Conservation (phyloP, 192 early-diverging fungal species). For the Backusella circina region DNA sequence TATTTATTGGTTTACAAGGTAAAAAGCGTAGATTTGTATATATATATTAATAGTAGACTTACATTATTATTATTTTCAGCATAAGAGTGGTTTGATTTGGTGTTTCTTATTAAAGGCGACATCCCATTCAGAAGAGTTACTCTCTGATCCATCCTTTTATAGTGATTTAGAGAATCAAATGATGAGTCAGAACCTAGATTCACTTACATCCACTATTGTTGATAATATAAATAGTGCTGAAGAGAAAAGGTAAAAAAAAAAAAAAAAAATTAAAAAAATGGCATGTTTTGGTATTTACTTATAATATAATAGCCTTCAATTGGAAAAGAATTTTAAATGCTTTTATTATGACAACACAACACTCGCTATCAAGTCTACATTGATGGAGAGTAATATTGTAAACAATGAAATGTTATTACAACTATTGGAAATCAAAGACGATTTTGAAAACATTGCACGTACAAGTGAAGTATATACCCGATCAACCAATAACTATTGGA, state of each 20-base stretch:
- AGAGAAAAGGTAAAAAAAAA: conserved; percentile 27
- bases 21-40: too few relatives aligned
- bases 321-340: conserved; percentile 30
- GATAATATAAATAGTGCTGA: conserved; percentile 15
- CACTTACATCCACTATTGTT: neutral
- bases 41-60: too few relatives aligned
- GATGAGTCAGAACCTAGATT: conserved; percentile 11
- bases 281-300: neutral
- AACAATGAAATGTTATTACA: conserved; percentile 47
- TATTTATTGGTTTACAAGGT: conserved; percentile 34
- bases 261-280: neutral
- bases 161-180: conserved; percentile 17
- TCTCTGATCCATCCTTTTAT: conserved; percentile 29
- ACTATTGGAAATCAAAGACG: conserved; percentile 48
- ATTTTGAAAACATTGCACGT: conserved; percentile 47
- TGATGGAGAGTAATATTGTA: conserved; percentile 29
- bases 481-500: conserved; percentile 51
- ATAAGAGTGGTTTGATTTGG: conserved; percentile 29
- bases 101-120: conserved; percentile 21
- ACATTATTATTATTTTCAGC: conserved; percentile 9
- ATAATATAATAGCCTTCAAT: conserved; percentile 5
- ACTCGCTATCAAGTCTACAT: conserved; percentile 46
- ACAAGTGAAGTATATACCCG: conserved; percentile 49
- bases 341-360: conserved; percentile 46
- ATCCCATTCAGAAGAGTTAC: conserved; percentile 1